Evolutionary conservation across 1,284 basidiomycete genomes (phyloP).

Genomic region (Papiliotrema flavescens): DNA sequence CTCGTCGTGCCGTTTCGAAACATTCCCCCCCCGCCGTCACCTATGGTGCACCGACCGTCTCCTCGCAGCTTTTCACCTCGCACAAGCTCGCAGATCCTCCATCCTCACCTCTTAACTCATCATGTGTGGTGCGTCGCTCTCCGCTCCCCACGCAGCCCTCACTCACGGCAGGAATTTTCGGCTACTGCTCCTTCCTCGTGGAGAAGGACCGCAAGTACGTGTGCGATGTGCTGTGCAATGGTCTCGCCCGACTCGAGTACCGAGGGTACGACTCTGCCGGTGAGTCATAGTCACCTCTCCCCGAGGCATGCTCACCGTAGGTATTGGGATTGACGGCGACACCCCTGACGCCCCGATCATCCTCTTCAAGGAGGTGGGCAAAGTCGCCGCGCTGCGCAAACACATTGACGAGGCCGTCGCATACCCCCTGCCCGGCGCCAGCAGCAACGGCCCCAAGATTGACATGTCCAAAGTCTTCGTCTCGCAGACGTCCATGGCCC

Average conservation of each 20-base stretch:
- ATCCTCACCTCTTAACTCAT: background rate
- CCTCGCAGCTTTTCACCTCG: background rate
- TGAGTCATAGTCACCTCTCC: conserved; percentile 27
- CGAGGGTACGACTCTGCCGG: conserved; percentile 95
- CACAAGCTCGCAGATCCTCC: background rate
- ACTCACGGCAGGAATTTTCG: conserved; percentile 70
- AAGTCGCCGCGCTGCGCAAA: conserved; percentile 91
- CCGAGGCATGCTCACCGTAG: conserved; percentile 43
- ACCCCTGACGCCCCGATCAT: conserved; percentile 60
- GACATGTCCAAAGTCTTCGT: conserved; percentile 79
- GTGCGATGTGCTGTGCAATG: conserved; percentile 86
- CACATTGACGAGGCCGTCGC: conserved; percentile 69
- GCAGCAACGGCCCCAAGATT: conserved; percentile 47
- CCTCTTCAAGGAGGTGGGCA: conserved; percentile 98
- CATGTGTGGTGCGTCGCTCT: conserved; percentile 13
- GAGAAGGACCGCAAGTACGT: conserved; percentile 93
- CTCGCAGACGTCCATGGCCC: conserved; percentile 93
- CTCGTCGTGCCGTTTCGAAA: background rate
- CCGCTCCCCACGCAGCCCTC: background rate
- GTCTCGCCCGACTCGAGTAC: conserved; percentile 94
- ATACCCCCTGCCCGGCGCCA: conserved; percentile 21
- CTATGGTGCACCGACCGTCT: too few species aligned
- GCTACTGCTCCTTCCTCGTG: conserved; percentile 86
- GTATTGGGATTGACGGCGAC: conserved; percentile 93
- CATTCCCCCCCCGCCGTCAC: background rate